Evolutionary conservation across 2,329 filamentous ascomycete species (phyloP).

Genomic region (Nemania diffusa): DNA sequence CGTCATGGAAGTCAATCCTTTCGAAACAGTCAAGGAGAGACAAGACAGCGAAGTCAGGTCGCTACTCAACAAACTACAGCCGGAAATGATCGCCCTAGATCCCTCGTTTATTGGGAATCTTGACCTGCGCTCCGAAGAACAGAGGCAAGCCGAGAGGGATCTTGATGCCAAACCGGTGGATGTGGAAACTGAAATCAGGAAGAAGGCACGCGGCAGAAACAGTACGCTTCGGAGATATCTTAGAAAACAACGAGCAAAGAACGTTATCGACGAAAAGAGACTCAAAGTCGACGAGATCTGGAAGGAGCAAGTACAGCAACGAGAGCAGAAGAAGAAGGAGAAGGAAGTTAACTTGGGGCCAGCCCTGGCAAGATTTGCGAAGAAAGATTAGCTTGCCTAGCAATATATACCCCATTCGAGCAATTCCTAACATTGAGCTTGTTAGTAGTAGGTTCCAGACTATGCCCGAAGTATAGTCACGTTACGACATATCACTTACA

Average conservation of each 20-base stretch:
- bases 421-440: background rate
- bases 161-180: constrained; percentile 74
- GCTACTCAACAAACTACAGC: constrained; percentile 92
- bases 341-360: constrained; percentile 81
- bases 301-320: constrained; percentile 72
- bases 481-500: background rate
- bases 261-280: constrained; percentile 95
- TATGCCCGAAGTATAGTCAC: background rate
- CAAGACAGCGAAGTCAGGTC: constrained; percentile 91
- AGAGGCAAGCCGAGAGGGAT: constrained; percentile 80
- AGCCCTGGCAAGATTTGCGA: constrained; percentile 84
- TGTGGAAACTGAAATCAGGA: constrained; percentile 71
- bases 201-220: constrained; percentile 88
- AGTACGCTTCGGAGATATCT: constrained; percentile 87
- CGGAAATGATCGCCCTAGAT: constrained; percentile 96
- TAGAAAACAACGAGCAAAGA: constrained; percentile 90
- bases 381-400: constrained; percentile 64
- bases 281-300: constrained; percentile 85
- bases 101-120: constrained; percentile 91
- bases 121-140: constrained; percentile 81
- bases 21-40: constrained; percentile 91
- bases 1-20: constrained; percentile 91
- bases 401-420: constrained; percentile 34
- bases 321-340: constrained; percentile 70
- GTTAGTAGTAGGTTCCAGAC: background rate